Base-by-base conservation (phyloP, 805 yeast species). In the Starmerella davenportii region DNA sequence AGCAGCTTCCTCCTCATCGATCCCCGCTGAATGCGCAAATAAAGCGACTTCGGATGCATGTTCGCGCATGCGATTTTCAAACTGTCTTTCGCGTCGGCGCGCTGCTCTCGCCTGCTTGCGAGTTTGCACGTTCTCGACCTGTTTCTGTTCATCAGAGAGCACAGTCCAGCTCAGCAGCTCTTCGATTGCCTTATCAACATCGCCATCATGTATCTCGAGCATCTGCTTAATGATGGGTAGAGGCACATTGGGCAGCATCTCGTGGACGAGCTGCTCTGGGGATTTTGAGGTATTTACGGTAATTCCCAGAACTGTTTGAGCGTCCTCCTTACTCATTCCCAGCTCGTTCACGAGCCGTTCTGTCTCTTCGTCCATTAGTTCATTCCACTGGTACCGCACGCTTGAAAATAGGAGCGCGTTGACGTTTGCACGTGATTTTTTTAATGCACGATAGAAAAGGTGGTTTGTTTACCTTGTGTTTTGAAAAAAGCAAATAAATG, bases 201-300 rank as follows among this genome's bases (percentile, higher is more conserved):
- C 36, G 3, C 27, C 35, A n/a, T 30, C 18, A 23, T 21, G n/a
- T 7, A 33, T 38, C 3, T 30, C 30, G 2, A 33, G 33, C 1
- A 29, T 30, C 3, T 29, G 24, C 2, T 11, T 30, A 11, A 45
- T 30, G 13, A 13, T 20, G 2, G 7, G 13, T 2, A n/a, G 23
- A 3, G 43, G 41, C 2, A 43, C 14, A 7, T 21, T 20, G 11
- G 48, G 48, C 15, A 45, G 40, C 44, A 43, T 45, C 14, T 45
- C 43, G 1, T 16, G 30, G 2, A 44, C 21, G 3, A 24, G 5
- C 32, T 23, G 21, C 28, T 15, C 21, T 19, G 23, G 21, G 13
- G 20, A 30, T 9, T 11, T 30, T 18, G 16, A 18, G n/a, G n/a
- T n/a, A n/a, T n/a, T n/a, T n/a, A n/a, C 14, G 14, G 8, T 14